Percentiles rank a stretch among this genome's conserved stretches.
Evolutionary conservation across 306 rosid species (phyloP).

Genomic region (Fagus crenata): DNA sequence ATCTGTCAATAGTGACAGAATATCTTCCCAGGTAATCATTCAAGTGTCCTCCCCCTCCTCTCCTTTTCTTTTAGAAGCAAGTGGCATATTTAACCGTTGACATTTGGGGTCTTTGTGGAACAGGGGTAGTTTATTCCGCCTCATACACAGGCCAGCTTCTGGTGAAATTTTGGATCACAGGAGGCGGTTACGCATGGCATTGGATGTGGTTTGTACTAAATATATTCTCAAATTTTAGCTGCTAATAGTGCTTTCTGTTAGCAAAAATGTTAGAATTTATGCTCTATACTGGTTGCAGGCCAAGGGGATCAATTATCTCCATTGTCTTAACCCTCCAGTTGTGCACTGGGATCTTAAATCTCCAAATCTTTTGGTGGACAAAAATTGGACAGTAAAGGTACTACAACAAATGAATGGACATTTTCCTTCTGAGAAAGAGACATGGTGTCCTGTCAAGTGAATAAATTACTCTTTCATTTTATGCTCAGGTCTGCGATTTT

Average conservation of each 20-base stretch:
- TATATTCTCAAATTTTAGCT: slow-evolving; percentile 10
- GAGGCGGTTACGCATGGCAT: slow-evolving; percentile 80
- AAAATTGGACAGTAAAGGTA: slow-evolving; percentile 95
- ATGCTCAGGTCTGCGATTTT: slow-evolving; percentile 79
- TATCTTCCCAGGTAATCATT: slow-evolving; percentile 71
- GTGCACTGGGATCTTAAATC: slow-evolving; percentile 99
- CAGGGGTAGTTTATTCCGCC: slow-evolving; percentile 91
- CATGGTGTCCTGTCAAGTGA: slow-evolving; percentile 8
- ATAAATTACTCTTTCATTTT: slow-evolving; percentile 25
- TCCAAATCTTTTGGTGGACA: slow-evolving; percentile 91
- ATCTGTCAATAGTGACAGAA: slow-evolving; percentile 92
- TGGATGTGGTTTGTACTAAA: slow-evolving; percentile 79
- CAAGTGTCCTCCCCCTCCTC: not conserved
- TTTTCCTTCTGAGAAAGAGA: slow-evolving; percentile 11
- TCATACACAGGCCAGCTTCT: slow-evolving; percentile 85
- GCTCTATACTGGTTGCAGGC: slow-evolving; percentile 56
- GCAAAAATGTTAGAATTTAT: not conserved
- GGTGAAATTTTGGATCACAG: slow-evolving; percentile 79
- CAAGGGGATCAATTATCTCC: slow-evolving; percentile 96
- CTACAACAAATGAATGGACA: slow-evolving; percentile 14
- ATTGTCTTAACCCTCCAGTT: slow-evolving; percentile 83
- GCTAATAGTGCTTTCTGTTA: slow-evolving; percentile 1
- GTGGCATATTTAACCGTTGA: slow-evolving; percentile 13
- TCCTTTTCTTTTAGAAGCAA: not conserved
- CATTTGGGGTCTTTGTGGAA: slow-evolving; percentile 24